Evolutionary conservation across 129 eudicot genomes (phyloP), one percentile per base, ranked within the genome.

Genomic region (Cynara cardunculus): DNA sequence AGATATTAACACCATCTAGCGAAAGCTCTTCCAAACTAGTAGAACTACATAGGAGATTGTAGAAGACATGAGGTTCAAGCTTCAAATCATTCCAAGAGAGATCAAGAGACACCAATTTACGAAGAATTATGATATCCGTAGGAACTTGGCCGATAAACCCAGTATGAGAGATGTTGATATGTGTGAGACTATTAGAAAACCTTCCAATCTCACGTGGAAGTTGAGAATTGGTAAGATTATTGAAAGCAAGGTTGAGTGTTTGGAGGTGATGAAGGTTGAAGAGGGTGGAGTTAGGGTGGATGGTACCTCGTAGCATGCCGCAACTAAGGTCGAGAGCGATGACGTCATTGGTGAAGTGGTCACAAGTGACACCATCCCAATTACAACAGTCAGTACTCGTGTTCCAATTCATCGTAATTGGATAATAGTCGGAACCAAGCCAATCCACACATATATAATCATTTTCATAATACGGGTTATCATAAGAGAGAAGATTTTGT

Each of bases 301-400:
- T 30, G 32, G 73, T 69, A 8, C 89, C 91, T 1, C 22, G 1
- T 9, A 87, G 82, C 78, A 53, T 65, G 39, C 88, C 74, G n/a
- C 86, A 84, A 12, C 70, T 61, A 1, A 87, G 84, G 61, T 87
- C 88, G 0, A 87, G 80, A 19, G 73, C 79, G 4, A 84, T 77
- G 2, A 87, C 83, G 7, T 84, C 49, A 35, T 8, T 2, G 1
- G 21, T 7, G 14, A 85, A 69, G 31, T 77, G 56, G 73, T 85
- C 81, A 82, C 7, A 75, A 56, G 82, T 80, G 16, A 87, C 79
- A 13, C 90, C 86, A 22, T 72, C 75, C 90, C 87, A 87, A 0
- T 10, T 14, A 37, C 86, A 87, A 10, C 90, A 87, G 49, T 80
- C 85, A 3, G 16, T 71, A 69, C 37, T 75, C 8, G 10, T 19